These are phyloP conservation scores for Stevia rebaudiana DNA, from an alignment of 140 eudicot species.

Conservation along the genomic window DNA sequence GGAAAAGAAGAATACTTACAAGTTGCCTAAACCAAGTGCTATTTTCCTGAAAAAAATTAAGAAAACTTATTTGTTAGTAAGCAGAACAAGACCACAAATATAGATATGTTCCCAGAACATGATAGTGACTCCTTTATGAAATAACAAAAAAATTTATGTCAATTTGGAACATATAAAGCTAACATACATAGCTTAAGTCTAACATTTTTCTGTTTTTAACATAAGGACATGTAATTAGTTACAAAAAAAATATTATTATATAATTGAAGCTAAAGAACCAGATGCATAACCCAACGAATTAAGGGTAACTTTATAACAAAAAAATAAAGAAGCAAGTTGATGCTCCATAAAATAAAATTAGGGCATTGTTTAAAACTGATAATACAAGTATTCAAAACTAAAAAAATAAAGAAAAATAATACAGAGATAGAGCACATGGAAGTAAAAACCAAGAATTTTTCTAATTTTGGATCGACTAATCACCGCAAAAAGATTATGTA, in stretches of 20 bases:
- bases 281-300: background rate
- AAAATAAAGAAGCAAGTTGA: background rate
- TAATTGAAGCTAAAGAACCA: background rate
- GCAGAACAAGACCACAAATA: background rate
- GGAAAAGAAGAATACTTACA: slow-evolving; percentile 41
- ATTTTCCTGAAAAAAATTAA: slow-evolving; percentile 46
- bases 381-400: background rate
- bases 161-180: background rate
- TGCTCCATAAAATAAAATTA: background rate
- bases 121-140: background rate
- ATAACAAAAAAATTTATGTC: background rate
- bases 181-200: background rate
- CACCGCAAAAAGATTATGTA: background rate
- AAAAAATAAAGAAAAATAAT: background rate
- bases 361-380: background rate
- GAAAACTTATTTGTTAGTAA: slow-evolving; percentile 11
- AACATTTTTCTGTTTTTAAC: background rate
- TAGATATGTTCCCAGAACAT: background rate
- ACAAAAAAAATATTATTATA: background rate
- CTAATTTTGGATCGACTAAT: background rate
- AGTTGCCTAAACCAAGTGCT: slow-evolving; percentile 42
- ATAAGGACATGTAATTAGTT: background rate
- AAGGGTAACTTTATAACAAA: background rate
- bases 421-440: background rate
- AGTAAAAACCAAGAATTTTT: background rate